phyloP scores from a whole-genome alignment of 306 rosid genomes.

The Casuarina glauca region DNA sequence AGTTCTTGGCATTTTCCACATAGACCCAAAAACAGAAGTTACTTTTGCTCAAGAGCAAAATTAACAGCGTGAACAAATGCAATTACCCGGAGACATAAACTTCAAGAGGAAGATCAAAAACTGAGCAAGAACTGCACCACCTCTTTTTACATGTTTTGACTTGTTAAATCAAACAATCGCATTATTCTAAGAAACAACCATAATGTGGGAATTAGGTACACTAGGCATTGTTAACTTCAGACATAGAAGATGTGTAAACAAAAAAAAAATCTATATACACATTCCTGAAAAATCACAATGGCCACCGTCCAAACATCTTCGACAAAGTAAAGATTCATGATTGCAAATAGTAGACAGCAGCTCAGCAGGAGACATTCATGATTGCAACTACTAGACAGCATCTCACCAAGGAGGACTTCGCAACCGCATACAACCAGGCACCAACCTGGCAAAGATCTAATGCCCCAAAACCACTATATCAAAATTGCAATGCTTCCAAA shows the following conservation, averaged over 20 bases:
- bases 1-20: too few species aligned
- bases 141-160: background rate
- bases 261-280: background rate
- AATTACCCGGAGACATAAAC: background rate
- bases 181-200: constrained; percentile 6
- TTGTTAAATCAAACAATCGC: constrained; percentile 8
- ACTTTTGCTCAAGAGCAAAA: too few species aligned
- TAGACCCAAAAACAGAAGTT: too few species aligned
- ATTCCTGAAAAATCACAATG: constrained; percentile 29
- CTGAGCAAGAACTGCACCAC: too few species aligned
- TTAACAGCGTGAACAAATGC: too few species aligned
- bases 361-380: background rate
- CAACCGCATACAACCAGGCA: constrained; percentile 7
- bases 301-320: constrained; percentile 9
- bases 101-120: background rate
- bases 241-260: background rate
- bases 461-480: background rate
- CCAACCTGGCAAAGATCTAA: constrained; percentile 10
- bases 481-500: constrained; percentile 44
- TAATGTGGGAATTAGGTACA: constrained; percentile 19
- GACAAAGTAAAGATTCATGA: background rate
- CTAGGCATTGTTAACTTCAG: constrained; percentile 14
- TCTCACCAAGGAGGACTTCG: constrained; percentile 17
- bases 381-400: background rate
- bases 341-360: constrained; percentile 7